Base-by-base conservation (phyloP, 805 yeast species). In the Clavispora carvajalis region DNA sequence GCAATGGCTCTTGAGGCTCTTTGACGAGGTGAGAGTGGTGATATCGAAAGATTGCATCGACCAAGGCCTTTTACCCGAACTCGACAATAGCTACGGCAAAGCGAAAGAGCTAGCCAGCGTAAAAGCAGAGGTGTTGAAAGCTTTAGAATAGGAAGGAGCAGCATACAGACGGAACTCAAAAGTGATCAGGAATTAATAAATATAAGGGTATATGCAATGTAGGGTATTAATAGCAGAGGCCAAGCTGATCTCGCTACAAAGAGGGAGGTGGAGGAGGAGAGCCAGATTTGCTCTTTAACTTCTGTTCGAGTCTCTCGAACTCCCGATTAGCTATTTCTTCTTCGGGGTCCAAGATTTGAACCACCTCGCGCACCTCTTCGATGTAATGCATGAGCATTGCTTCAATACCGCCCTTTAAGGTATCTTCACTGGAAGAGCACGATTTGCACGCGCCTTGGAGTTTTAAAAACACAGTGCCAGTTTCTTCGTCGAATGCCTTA, bases 381-480 rank as follows among this genome's bases (percentile, higher is more conserved):
- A 95, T 91, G 59, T 93, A 93, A 64, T 91, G 96, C 69, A 79
- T 88, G 58, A 93, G 72, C 99, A 93, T 93, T n/a, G 90, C 79
- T 62, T 93, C 97, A 45, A 93, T 93, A 23, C 99, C 99, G 54
- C 89, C 80, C 64, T 90, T 91, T 57, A 93, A 71, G 1, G 99
- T 93, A 48, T 89, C 93, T 47, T 87, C 87, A 55, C 95, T 84
- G 7, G 89, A 74, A 4, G 95, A 88, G 54, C 99, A 93, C 2
- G 95, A 77, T 40, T 95, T 82, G 65, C 99, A 93, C 7, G 99
- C 98, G 36, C 99, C 99, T 53, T 87, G 90, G 34, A 93, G 69
- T 59, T 85, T 88, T 52, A 93, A 76, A 59, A 79, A 85, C 6
- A 95, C 98, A 11, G 84, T 80, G 1, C 99, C 99, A 1, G 84